Base-by-base conservation (phyloP, 83 land plant genomes). In the Larix sibirica region DNA sequence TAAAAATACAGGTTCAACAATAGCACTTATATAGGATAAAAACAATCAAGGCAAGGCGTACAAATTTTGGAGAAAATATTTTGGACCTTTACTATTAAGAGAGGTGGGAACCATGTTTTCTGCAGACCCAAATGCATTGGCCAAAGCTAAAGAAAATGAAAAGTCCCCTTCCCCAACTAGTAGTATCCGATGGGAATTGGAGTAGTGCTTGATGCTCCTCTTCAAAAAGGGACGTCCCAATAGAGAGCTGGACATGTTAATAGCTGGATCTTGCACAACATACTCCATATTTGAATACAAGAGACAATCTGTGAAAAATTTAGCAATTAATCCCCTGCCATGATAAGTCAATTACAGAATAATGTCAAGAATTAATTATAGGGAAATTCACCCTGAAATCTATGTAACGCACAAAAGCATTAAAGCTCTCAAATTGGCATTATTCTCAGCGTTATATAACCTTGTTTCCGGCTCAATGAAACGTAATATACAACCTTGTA, bases 81-180 rank as follows among this genome's bases (percentile, higher is more conserved):
- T 47, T 38, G 28, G 40, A 83, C 84, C 87, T 83, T 42, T 38
- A 13, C 83, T 58, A 77, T 90, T 85, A 21, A 87, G 85, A 21
- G 91, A 90, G 24, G 89, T 84, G 56, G 91, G 89, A 33, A 81
- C 81, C n/a, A 90, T 85, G 81, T 87, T 84, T 62, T 74, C n/a
- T 36, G 85, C 91, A 77, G 77, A 56, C 26, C 85, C 83, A 67
- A 90, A 87, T 60, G 81, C 58, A 4, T 42, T 79, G 0, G 89
- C 91, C 7, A 85, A 81, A 74, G 85, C 58, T n/a, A 65, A 73
- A 47, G 89, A 74, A 56, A 90, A 90, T 3, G 91, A 90, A 75
- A 90, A 90, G 65, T 87, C 91, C 23, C 91, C 89, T 54, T 90
- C 89, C 16, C 87, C 89, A 5, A 90, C 87, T 14, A 85, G 62